Conservation (phyloP, 768 basidiomycete species). For the Filobasidium wieringae region DNA sequence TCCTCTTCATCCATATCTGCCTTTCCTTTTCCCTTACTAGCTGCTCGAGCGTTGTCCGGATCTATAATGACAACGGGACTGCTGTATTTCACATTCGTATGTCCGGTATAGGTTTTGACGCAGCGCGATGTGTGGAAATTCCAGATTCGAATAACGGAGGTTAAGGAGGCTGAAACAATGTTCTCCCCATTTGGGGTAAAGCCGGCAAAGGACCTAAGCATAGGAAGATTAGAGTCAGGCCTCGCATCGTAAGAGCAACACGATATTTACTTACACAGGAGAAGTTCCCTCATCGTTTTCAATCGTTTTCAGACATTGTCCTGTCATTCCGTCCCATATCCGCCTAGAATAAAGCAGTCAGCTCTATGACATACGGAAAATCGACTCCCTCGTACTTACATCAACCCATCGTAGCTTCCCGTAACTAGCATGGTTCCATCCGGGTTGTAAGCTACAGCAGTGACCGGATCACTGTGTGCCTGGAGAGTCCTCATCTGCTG, state of each 20-base stretch:
- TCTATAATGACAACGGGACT: slow-evolving; percentile 44
- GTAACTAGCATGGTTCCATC: slow-evolving; percentile 92
- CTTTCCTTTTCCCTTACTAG: slow-evolving; percentile 39
- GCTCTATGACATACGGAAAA: neutral
- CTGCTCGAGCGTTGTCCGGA: neutral
- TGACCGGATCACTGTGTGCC: slow-evolving; percentile 95
- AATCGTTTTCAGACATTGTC: slow-evolving; percentile 92
- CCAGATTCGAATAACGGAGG: slow-evolving; percentile 89
- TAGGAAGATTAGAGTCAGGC: neutral
- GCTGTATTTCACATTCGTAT: slow-evolving; percentile 74
- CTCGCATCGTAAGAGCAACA: neutral
- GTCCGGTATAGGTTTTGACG: slow-evolving; percentile 78
- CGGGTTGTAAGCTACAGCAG: slow-evolving; percentile 81
- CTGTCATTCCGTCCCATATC: slow-evolving; percentile 93
- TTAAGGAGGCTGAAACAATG: slow-evolving; percentile 81
- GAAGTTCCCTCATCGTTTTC: slow-evolving; percentile 86
- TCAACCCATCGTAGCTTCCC: slow-evolving; percentile 90
- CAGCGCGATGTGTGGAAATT: slow-evolving; percentile 81
- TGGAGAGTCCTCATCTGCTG: slow-evolving; percentile 75
- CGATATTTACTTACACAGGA: slow-evolving; percentile 70
- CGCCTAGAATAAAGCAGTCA: slow-evolving; percentile 49
- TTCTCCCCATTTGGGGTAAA: slow-evolving; percentile 90
- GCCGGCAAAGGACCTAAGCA: slow-evolving; percentile 61
- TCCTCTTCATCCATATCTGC: neutral
- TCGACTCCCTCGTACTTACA: slow-evolving; percentile 49